phyloP scores from a whole-genome alignment of 2,329 filamentous ascomycete genomes.

The Ophiostoma perfectum region DNA sequence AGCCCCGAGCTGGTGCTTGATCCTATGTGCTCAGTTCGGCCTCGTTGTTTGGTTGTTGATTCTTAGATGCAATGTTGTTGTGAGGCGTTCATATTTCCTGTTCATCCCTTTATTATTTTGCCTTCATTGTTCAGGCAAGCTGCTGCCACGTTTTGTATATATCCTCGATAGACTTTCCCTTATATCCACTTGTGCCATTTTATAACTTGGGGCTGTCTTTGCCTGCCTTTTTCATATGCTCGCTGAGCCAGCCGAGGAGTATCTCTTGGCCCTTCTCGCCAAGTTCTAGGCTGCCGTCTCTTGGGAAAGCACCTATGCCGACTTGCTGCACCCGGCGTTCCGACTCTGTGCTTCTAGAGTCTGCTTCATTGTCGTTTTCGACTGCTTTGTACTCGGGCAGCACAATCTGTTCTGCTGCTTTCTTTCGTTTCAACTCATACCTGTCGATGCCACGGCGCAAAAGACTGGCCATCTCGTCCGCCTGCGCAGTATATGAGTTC shows the following conservation, averaged over 20 bases:
- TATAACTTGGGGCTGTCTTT: not conserved
- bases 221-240: constrained; percentile 15
- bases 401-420: constrained; percentile 35
- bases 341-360: not conserved
- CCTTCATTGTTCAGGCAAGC: no score
- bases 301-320: constrained; percentile 32
- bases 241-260: constrained; percentile 23
- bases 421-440: constrained; percentile 41
- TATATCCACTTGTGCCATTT: not conserved
- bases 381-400: constrained; percentile 32
- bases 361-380: constrained; percentile 28
- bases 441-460: constrained; percentile 47
- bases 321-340: constrained; percentile 23
- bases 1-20: not conserved
- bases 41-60: not conserved
- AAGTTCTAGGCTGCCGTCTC: not conserved
- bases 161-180: not conserved
- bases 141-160: not conserved
- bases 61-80: not conserved
- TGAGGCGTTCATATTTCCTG: not conserved
- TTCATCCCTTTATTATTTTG: no score
- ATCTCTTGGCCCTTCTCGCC: constrained; percentile 8
- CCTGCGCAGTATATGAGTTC: constrained; percentile 45
- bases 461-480: constrained; percentile 41
- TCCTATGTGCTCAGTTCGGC: not conserved